These are phyloP conservation scores for Amylocystis lapponica DNA, from an alignment of 768 basidiomycete species.

Conservation along the genomic window DNA sequence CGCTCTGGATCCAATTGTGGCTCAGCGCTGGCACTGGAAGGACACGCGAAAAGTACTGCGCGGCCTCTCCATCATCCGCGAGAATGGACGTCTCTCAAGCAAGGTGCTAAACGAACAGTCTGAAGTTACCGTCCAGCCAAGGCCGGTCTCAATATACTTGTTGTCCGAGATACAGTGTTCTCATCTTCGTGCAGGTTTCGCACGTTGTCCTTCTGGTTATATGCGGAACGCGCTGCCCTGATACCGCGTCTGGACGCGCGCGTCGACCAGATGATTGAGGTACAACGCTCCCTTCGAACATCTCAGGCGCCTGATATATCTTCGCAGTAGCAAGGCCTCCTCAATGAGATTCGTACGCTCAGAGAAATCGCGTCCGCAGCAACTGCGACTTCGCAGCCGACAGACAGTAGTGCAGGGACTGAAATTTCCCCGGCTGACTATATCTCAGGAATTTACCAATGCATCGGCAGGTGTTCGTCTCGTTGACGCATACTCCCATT, in stretches of 20 bases:
- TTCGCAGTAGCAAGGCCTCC: conserved; percentile 58
- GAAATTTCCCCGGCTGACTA: conserved; percentile 38
- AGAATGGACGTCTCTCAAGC: conserved; percentile 58
- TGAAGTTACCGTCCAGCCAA: conserved; percentile 36
- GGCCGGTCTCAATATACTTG: conserved; percentile 31
- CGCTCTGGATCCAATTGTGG: conserved; percentile 66
- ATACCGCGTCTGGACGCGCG: conserved; percentile 67
- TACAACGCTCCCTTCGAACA: conserved; percentile 21
- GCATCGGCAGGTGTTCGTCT: conserved; percentile 59
- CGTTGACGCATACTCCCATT: no score
- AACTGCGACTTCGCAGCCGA: neutral
- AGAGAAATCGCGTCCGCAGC: conserved; percentile 20
- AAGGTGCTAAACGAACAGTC: conserved; percentile 66
- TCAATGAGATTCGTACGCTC: conserved; percentile 70
- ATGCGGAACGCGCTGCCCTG: conserved; percentile 59
- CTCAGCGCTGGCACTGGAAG: conserved; percentile 91
- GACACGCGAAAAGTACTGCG: conserved; percentile 89
- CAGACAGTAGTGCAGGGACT: neutral
- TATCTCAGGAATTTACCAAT: conserved; percentile 87
- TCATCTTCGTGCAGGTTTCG: conserved; percentile 51
- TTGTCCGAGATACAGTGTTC: neutral
- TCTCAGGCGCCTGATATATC: conserved; percentile 1
- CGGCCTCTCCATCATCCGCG: conserved; percentile 71
- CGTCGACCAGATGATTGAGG: conserved; percentile 88
- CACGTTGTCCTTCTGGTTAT: conserved; percentile 89